These are phyloP conservation scores for Penicillium soppii DNA, from an alignment of 495 filamentous ascomycete genomes.

Conservation along the genomic window DNA sequence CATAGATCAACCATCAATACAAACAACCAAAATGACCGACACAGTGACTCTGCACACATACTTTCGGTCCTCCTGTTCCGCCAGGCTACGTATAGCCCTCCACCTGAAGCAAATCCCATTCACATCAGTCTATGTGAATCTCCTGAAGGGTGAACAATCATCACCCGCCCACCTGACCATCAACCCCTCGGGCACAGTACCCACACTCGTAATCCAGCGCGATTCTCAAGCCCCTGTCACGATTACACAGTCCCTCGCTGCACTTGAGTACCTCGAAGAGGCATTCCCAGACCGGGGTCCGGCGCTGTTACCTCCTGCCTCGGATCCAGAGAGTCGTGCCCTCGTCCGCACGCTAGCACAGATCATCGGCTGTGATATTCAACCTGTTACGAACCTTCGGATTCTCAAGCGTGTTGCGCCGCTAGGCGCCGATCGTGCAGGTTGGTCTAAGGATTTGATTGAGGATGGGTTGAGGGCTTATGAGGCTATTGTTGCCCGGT, in stretches of 20 bases:
- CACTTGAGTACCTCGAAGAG: constrained; percentile 56
- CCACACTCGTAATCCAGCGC: constrained; percentile 42
- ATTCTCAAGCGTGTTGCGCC: constrained; percentile 43
- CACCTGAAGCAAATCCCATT: constrained; percentile 45
- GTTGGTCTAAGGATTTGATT: constrained; percentile 40
- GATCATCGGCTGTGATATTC: constrained; percentile 51
- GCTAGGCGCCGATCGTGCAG: constrained; percentile 35
- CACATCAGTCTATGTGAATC: constrained; percentile 42
- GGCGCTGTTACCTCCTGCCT: constrained; percentile 38
- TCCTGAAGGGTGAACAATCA: constrained; percentile 45
- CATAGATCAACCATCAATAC: not conserved
- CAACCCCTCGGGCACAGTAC: constrained; percentile 52
- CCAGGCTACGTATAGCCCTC: constrained; percentile 51
- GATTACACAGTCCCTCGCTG: constrained; percentile 52
- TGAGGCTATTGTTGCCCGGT: constrained; percentile 32
- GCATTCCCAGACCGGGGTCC: constrained; percentile 26
- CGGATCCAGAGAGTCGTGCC: constrained; percentile 32
- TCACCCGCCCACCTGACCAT: constrained; percentile 28
- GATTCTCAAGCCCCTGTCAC: constrained; percentile 20
- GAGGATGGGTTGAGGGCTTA: constrained; percentile 49
- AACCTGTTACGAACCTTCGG: constrained; percentile 50
- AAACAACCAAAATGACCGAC: constrained; percentile 22
- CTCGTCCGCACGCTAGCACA: constrained; percentile 40
- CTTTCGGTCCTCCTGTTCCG: constrained; percentile 57
- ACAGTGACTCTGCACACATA: constrained; percentile 49